phyloP scores from a whole-genome alignment of 495 filamentous ascomycete genomes.

The Immersiella caudata region DNA sequence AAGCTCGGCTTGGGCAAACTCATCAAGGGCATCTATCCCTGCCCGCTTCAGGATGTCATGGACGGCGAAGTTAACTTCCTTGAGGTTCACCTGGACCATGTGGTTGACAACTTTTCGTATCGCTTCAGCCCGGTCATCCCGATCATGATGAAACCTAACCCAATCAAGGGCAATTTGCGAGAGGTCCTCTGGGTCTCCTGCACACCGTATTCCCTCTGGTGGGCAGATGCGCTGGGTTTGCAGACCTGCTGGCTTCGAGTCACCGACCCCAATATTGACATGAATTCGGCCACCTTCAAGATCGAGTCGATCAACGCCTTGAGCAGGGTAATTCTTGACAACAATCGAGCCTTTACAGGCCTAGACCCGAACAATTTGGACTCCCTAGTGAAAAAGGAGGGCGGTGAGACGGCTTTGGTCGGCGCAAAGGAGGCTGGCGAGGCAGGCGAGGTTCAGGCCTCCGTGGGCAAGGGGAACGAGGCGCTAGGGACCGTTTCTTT shows the following conservation, averaged over 20 bases:
- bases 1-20: not conserved
- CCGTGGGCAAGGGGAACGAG: too few species aligned
- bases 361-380: not conserved
- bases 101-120: not conserved
- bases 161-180: not conserved
- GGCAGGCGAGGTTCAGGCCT: too few species aligned
- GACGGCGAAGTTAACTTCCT: not conserved
- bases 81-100: not conserved
- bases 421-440: too few species aligned
- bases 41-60: not conserved
- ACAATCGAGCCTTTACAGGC: not conserved
- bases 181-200: not conserved
- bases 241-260: not conserved
- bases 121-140: not conserved
- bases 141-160: not conserved
- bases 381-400: not conserved
- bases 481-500: too few species aligned
- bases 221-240: not conserved
- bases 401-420: too few species aligned
- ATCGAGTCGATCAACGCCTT: not conserved
- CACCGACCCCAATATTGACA: not conserved
- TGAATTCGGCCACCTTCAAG: not conserved
- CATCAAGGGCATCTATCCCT: not conserved
- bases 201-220: not conserved
- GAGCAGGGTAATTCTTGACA: not conserved